Evolutionary conservation across 805 yeast species (phyloP).

Genomic region (Yamadazyma phyllophila): DNA sequence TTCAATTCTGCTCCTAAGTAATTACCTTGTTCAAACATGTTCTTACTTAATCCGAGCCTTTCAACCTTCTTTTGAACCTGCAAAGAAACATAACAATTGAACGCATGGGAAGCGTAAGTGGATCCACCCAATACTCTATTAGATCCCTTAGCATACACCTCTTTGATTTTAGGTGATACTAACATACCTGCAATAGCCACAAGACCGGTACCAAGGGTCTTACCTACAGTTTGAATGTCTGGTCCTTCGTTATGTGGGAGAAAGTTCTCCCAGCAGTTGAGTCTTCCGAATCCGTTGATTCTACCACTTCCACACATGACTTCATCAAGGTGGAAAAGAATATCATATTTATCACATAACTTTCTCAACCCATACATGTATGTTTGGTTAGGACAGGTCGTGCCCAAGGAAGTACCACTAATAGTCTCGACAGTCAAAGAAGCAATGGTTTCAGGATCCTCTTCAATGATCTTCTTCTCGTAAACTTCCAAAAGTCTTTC

Average conservation of each 20-base stretch:
- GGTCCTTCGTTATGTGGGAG: constrained; percentile 26
- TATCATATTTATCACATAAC: constrained; percentile 31
- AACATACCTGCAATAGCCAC: constrained; percentile 32
- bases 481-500: constrained; percentile 20
- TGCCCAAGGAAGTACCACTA: constrained; percentile 29
- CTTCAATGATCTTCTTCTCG: constrained; percentile 23
- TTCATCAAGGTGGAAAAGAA: constrained; percentile 31
- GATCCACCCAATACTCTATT: constrained; percentile 23
- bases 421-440: constrained; percentile 26
- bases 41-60: constrained; percentile 33
- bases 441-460: constrained; percentile 29
- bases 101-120: constrained; percentile 25
- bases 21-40: constrained; percentile 42
- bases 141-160: constrained; percentile 20
- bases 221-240: constrained; percentile 31
- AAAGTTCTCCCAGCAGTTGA: constrained; percentile 32
- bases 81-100: constrained; percentile 29
- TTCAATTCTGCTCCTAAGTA: constrained; percentile 37
- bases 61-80: constrained; percentile 28
- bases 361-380: constrained; percentile 27
- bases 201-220: constrained; percentile 30
- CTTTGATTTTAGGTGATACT: constrained; percentile 24
- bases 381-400: constrained; percentile 25
- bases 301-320: constrained; percentile 40
- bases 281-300: constrained; percentile 22